phyloP scores from a whole-genome alignment of 805 yeast species.

The Wickerhamomyces canadensis region DNA sequence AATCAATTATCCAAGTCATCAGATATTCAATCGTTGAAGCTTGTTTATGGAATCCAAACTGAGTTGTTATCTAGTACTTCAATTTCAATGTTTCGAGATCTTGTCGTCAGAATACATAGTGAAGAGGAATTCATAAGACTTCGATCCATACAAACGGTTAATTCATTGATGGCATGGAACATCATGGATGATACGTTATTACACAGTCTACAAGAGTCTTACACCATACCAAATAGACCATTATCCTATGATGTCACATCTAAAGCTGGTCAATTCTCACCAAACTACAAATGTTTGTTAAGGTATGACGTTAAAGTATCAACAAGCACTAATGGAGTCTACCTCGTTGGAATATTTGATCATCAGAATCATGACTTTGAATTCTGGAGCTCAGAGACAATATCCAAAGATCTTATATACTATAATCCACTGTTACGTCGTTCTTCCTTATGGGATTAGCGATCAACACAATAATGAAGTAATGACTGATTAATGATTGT shows the following conservation, averaged over 20 bases:
- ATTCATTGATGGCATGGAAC: constrained; percentile 18
- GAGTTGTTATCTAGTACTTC: constrained; percentile 10
- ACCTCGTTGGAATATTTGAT: not conserved
- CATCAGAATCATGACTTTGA: constrained; percentile 5
- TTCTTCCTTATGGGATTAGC: constrained; percentile 12
- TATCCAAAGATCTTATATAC: constrained; percentile 4
- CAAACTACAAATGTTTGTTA: constrained; percentile 11
- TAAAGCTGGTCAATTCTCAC: constrained; percentile 9
- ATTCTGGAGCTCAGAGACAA: constrained; percentile 19
- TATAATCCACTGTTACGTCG: constrained; percentile 2
- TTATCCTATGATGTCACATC: constrained; percentile 9
- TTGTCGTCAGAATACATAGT: not conserved
- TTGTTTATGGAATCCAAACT: constrained; percentile 18
- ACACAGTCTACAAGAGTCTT: not conserved
- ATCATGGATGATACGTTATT: constrained; percentile 13
- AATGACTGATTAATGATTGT: not conserved
- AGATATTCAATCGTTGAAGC: constrained; percentile 6
- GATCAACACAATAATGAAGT: not conserved
- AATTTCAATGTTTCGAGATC: constrained; percentile 1
- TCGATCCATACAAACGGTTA: constrained; percentile 2
- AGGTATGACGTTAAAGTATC: constrained; percentile 1
- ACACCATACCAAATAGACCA: constrained; percentile 8
- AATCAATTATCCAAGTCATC: not conserved
- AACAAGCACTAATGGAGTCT: not conserved
- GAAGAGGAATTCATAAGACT: not conserved